These are phyloP conservation scores for Suhomyces taliae DNA, from an alignment of 1,139 yeast genomes.

Conservation along the genomic window DNA sequence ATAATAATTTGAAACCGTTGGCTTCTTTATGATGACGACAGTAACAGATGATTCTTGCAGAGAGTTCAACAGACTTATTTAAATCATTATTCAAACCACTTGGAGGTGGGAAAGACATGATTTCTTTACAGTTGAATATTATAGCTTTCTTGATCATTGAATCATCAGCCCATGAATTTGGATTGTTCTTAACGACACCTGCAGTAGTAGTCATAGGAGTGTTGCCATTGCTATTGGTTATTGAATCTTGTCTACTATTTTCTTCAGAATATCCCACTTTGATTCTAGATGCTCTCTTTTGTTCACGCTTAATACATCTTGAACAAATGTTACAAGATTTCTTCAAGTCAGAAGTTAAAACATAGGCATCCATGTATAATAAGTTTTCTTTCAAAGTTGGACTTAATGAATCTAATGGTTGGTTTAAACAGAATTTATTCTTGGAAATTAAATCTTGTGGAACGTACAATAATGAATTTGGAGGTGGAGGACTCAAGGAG, in stretches of 20 bases:
- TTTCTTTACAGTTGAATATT: constrained; percentile 87
- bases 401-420: constrained; percentile 44
- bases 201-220: constrained; percentile 18
- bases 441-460: constrained; percentile 84
- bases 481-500: constrained; percentile 69
- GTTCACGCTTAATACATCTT: constrained; percentile 88
- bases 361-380: constrained; percentile 65
- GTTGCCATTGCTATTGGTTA: neutral
- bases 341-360: constrained; percentile 53
- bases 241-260: constrained; percentile 31
- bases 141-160: constrained; percentile 75
- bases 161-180: constrained; percentile 75
- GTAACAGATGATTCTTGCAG: constrained; percentile 89
- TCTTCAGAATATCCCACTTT: constrained; percentile 58
- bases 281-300: constrained; percentile 88
- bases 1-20: constrained; percentile 73
- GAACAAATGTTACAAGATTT: constrained; percentile 76
- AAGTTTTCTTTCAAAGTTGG: constrained; percentile 51
- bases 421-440: constrained; percentile 69
- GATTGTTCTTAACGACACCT: constrained; percentile 36
- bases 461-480: constrained; percentile 66
- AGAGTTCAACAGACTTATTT: constrained; percentile 60
- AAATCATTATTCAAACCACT: constrained; percentile 39
- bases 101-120: constrained; percentile 72
- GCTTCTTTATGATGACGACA: constrained; percentile 91